Evolutionary conservation across 129 eudicot species (phyloP).

Genomic region (Kitagawia praeruptora): DNA sequence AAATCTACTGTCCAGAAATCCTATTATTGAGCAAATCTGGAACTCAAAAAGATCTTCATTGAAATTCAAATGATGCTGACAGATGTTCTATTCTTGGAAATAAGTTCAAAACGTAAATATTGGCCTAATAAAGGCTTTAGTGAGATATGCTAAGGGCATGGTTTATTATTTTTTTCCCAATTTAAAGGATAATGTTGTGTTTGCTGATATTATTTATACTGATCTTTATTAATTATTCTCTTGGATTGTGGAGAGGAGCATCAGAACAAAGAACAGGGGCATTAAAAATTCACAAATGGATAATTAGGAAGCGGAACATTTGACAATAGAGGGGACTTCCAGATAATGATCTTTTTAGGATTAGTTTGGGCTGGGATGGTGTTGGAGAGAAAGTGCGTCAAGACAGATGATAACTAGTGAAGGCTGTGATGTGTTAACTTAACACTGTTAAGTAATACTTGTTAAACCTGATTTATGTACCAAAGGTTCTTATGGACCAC

Average conservation of each 20-base stretch:
- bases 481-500: not conserved
- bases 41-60: not conserved
- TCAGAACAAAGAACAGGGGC: not conserved
- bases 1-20: not conserved
- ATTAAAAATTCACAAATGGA: not conserved
- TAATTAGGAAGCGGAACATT: not conserved
- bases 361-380: not conserved
- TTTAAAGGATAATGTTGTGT: not conserved
- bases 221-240: not conserved
- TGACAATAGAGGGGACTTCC: not conserved
- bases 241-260: not conserved
- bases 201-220: not conserved
- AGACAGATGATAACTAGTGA: not conserved
- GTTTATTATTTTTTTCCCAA: not conserved
- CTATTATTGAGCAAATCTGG: not conserved
- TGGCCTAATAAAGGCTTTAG: not conserved
- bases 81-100: not conserved
- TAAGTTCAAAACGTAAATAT: not conserved
- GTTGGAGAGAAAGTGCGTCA: not conserved
- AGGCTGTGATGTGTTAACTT: not conserved
- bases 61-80: not conserved
- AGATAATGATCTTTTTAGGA: not conserved
- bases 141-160: not conserved
- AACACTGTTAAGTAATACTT: not conserved
- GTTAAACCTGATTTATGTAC: not conserved